Percentiles rank a stretch among this genome's conserved stretches.
Conservation (phyloP, 306 rosid genomes). For the Datisca glomerata region DNA sequence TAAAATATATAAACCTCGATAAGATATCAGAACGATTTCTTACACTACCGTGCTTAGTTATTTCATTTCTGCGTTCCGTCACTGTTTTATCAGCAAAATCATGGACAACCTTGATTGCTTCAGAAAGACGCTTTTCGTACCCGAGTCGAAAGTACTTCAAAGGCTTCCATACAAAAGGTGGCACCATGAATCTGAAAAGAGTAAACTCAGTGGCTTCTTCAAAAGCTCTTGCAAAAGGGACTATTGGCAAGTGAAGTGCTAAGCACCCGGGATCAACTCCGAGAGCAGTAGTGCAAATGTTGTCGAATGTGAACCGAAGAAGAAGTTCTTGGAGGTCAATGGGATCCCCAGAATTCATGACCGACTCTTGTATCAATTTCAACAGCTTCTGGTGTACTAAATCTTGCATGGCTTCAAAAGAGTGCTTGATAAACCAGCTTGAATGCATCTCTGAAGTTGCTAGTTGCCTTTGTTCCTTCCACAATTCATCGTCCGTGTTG, state of each 20-base stretch:
- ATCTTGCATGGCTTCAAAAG: slow-evolving; percentile 15
- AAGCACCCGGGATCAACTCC: slow-evolving; percentile 32
- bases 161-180: slow-evolving; percentile 27
- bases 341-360: slow-evolving; percentile 5
- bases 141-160: slow-evolving; percentile 20
- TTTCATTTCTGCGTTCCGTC: slow-evolving; percentile 11
- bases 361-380: slow-evolving; percentile 13
- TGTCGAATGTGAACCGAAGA: slow-evolving; percentile 35
- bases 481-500: slow-evolving; percentile 24
- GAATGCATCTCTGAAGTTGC: slow-evolving; percentile 30
- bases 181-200: slow-evolving; percentile 16
- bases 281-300: slow-evolving; percentile 26
- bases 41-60: slow-evolving; percentile 5
- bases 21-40: slow-evolving; percentile 19
- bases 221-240: slow-evolving; percentile 28
- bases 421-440: slow-evolving; percentile 10
- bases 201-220: slow-evolving; percentile 23
- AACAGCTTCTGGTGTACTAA: slow-evolving; percentile 25
- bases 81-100: slow-evolving; percentile 19
- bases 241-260: slow-evolving; percentile 2
- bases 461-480: slow-evolving; percentile 28
- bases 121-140: slow-evolving; percentile 19
- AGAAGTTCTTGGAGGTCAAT: slow-evolving; percentile 36
- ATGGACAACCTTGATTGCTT: slow-evolving; percentile 17
- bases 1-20: slow-evolving; percentile 18